phyloP scores from a whole-genome alignment of 2,329 filamentous ascomycete genomes.

The Penicillium janthinellum region DNA sequence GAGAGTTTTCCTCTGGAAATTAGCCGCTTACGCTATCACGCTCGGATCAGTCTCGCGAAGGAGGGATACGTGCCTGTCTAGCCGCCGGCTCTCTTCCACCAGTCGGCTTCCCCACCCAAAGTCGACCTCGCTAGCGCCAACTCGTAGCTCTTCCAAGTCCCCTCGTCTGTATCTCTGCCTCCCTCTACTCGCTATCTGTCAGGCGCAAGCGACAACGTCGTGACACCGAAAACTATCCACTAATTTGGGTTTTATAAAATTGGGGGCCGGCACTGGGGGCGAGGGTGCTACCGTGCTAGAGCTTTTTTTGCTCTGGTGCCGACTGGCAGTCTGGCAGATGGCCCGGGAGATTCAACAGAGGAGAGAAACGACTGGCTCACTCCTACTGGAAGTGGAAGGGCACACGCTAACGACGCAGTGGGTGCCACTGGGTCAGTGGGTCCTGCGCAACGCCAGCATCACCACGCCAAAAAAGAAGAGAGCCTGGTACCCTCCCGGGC shows the following conservation, averaged over 20 bases:
- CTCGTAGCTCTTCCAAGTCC: slow-evolving; percentile 42
- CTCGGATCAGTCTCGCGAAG: no score
- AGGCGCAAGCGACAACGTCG: slow-evolving; percentile 38
- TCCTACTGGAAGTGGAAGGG: not conserved
- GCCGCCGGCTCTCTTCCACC: slow-evolving; percentile 34
- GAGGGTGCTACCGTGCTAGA: not conserved
- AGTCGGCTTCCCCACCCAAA: slow-evolving; percentile 40
- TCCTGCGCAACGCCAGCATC: slow-evolving; percentile 7
- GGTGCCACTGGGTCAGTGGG: not conserved
- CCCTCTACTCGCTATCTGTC: slow-evolving; percentile 39
- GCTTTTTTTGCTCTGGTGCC: no score
- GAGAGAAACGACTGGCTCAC: not conserved
- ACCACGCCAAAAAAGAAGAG: slow-evolving; percentile 10
- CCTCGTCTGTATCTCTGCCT: slow-evolving; percentile 37
- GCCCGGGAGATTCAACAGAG: no score
- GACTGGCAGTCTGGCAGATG: no score
- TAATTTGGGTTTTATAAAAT: not conserved
- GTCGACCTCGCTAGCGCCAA: slow-evolving; percentile 42
- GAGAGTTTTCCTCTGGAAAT: no score
- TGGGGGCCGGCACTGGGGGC: not conserved
- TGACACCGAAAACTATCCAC: slow-evolving; percentile 26
- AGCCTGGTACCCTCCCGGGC: slow-evolving; percentile 20
- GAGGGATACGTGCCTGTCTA: no score
- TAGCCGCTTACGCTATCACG: no score
- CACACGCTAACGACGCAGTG: not conserved